Evolutionary conservation across 805 yeast genomes (phyloP).

Genomic region (Candida montana): DNA sequence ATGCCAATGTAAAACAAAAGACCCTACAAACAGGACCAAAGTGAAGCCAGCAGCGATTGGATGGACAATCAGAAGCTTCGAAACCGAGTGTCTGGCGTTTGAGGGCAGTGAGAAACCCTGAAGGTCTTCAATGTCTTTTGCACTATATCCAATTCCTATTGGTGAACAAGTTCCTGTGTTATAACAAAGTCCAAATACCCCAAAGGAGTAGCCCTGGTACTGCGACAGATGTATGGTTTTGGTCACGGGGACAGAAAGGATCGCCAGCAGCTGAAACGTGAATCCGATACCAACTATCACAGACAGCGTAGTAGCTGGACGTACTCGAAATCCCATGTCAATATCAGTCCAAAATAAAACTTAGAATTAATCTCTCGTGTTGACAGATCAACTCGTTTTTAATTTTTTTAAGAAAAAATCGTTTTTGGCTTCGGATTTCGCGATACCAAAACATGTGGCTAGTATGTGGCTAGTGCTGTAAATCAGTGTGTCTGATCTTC

Average conservation of each 20-base stretch:
- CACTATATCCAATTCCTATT: constrained; percentile 39
- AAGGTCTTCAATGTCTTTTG: constrained; percentile 28
- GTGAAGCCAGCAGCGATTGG: constrained; percentile 58
- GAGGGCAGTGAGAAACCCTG: constrained; percentile 49
- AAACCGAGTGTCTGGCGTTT: constrained; percentile 50
- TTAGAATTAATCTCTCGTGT: no score
- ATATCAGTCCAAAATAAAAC: no score
- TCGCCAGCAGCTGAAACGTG: constrained; percentile 53
- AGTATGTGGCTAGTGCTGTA: constrained; percentile 1
- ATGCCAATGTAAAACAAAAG: constrained; percentile 36
- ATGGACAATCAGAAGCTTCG: constrained; percentile 61
- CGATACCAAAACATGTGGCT: no score
- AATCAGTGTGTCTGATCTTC: background rate
- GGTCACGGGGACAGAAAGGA: constrained; percentile 58
- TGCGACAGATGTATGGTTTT: constrained; percentile 42
- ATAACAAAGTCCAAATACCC: constrained; percentile 65
- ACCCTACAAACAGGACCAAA: constrained; percentile 36
- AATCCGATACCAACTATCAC: constrained; percentile 44
- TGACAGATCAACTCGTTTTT: no score
- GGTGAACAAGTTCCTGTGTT: constrained; percentile 32
- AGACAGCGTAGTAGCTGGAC: constrained; percentile 31
- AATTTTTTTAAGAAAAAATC: no score
- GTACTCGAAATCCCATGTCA: constrained; percentile 25
- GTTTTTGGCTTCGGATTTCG: no score
- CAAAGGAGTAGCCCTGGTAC: constrained; percentile 48